Evolutionary conservation across 1,284 basidiomycete genomes (phyloP).

Genomic region (Ceratobasidium sp.): DNA sequence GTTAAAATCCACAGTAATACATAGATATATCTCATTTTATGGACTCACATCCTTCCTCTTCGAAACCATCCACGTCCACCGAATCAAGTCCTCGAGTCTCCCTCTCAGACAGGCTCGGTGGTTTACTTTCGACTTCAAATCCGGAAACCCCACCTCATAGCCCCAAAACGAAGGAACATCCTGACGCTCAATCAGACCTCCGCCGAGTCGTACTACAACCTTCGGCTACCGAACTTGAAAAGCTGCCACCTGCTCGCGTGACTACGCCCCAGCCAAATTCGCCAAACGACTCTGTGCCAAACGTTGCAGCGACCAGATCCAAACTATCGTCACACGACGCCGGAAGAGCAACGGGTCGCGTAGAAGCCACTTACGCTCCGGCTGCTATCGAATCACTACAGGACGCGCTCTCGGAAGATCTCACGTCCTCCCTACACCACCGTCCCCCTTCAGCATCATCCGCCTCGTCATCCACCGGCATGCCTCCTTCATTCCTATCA

Average conservation of each 20-base stretch:
- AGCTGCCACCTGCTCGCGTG: constrained; percentile 25
- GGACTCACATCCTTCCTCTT: constrained; percentile 48
- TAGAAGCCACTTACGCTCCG: constrained; percentile 23
- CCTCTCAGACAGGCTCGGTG: constrained; percentile 18
- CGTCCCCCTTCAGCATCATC: constrained; percentile 24
- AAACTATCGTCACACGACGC: not conserved
- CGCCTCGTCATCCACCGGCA: constrained; percentile 17
- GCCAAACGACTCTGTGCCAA: not conserved
- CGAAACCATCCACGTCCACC: constrained; percentile 11
- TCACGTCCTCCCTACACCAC: constrained; percentile 9
- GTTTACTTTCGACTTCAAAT: constrained; percentile 7
- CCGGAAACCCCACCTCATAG: constrained; percentile 6
- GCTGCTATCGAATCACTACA: constrained; percentile 36
- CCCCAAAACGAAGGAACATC: not conserved
- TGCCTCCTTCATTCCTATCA: constrained; percentile 34
- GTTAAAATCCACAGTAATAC: not conserved
- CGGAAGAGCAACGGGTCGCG: constrained; percentile 10
- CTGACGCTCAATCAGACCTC: not conserved
- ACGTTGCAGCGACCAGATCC: not conserved
- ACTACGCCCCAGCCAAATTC: constrained; percentile 11
- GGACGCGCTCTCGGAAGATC: constrained; percentile 38
- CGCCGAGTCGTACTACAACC: constrained; percentile 59
- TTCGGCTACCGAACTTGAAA: constrained; percentile 15
- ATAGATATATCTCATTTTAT: not conserved
- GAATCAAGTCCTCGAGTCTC: constrained; percentile 27